phyloP scores from a whole-genome alignment of 371 early-diverging fungal species.

The Apophysomyces trapeziformis region DNA sequence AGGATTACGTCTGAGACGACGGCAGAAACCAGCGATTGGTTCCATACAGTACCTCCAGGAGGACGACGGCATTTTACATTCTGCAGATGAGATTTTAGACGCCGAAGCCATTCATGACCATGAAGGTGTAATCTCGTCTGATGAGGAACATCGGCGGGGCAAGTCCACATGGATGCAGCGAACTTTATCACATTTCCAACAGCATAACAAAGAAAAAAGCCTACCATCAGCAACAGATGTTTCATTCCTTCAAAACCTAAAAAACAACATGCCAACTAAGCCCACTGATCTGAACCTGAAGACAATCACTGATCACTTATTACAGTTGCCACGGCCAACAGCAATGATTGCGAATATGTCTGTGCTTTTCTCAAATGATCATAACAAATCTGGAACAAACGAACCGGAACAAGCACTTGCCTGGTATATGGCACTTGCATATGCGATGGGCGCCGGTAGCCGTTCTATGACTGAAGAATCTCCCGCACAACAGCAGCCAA shows the following conservation, averaged over 20 bases:
- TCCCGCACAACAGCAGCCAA: constrained; percentile 15
- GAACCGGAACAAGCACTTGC: constrained; percentile 48
- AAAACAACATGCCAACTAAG: constrained; percentile 47
- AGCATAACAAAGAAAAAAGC: constrained; percentile 16
- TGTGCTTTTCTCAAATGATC: constrained; percentile 27
- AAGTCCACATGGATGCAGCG: constrained; percentile 50
- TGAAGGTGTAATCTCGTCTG: constrained; percentile 20
- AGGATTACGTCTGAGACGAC: constrained; percentile 32
- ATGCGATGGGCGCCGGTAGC: constrained; percentile 49
- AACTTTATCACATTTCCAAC: constrained; percentile 49
- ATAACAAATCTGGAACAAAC: constrained; percentile 16
- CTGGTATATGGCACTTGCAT: constrained; percentile 56
- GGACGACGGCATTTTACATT: constrained; percentile 21
- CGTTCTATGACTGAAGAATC: constrained; percentile 2
- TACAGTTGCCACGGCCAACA: constrained; percentile 45
- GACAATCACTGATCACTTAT: constrained; percentile 41
- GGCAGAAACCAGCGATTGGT: constrained; percentile 13
- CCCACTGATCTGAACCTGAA: constrained; percentile 40
- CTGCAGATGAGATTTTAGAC: constrained; percentile 24
- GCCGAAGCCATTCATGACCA: constrained; percentile 24
- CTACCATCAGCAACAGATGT: constrained; percentile 22
- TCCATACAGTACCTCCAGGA: constrained; percentile 36
- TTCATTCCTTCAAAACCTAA: constrained; percentile 44
- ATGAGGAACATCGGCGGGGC: constrained; percentile 21
- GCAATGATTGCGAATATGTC: constrained; percentile 47